Evolutionary conservation across 305 asterid species (phyloP).

Genomic region (Solanum hybrid): DNA sequence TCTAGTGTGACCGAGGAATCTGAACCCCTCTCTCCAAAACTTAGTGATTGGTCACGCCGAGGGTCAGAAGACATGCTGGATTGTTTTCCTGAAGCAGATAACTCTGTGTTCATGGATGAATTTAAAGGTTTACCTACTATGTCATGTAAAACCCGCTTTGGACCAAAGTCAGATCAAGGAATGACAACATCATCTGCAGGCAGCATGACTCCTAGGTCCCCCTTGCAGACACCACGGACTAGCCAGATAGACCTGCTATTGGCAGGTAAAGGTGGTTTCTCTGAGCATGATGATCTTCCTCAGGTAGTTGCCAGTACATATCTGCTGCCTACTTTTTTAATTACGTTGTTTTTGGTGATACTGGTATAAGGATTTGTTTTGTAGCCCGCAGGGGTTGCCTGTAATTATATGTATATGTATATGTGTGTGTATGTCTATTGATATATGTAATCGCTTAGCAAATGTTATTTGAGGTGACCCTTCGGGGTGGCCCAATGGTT

Average conservation of each 20-base stretch:
- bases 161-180: conserved; percentile 96
- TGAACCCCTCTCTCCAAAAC: conserved; percentile 84
- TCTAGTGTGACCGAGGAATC: conserved; percentile 78
- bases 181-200: conserved; percentile 98
- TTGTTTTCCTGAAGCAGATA: conserved; percentile 75
- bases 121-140: conserved; percentile 69
- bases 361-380: not conserved
- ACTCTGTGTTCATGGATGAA: conserved; percentile 63
- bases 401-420: not conserved
- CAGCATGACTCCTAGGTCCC: conserved; percentile 96
- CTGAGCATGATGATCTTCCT: conserved; percentile 96
- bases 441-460: not conserved
- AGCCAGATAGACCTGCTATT: conserved; percentile 87
- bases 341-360: not conserved
- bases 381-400: not conserved
- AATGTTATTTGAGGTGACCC: not conserved
- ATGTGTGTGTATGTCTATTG: not conserved
- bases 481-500: too few relatives aligned
- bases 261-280: conserved; percentile 79
- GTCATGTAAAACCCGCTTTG: conserved; percentile 86
- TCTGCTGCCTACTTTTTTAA: not conserved
- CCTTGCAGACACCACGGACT: conserved; percentile 75
- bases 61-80: conserved; percentile 98
- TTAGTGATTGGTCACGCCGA: conserved; percentile 94
- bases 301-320: conserved; percentile 49